Evolutionary conservation across 805 yeast genomes (phyloP).

Genomic region (Candida insectorum): DNA sequence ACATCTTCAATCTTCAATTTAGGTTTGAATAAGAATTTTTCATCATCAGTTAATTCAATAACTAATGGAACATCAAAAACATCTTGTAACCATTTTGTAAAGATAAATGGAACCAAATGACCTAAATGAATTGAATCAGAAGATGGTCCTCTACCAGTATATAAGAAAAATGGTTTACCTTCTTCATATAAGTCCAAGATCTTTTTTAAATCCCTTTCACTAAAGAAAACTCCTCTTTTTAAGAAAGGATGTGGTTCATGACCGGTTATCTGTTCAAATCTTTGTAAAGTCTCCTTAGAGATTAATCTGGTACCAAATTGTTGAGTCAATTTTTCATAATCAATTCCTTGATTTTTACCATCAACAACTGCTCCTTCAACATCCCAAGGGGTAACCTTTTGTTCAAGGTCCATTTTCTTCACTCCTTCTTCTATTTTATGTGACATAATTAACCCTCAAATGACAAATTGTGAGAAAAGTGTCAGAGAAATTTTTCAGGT

Average conservation of each 20-base stretch:
- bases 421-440: constrained; percentile 9
- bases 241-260: constrained; percentile 86
- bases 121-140: constrained; percentile 94
- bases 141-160: constrained; percentile 97
- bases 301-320: constrained; percentile 85
- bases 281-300: constrained; percentile 61
- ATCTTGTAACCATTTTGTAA: constrained; percentile 97
- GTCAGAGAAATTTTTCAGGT: no score
- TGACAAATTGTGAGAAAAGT: neutral
- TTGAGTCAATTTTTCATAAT: constrained; percentile 81
- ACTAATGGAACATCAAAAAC: constrained; percentile 96
- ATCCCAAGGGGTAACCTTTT: constrained; percentile 88
- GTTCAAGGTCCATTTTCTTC: constrained; percentile 21
- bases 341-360: constrained; percentile 86
- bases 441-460: no score
- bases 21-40: constrained; percentile 91
- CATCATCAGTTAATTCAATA: constrained; percentile 94
- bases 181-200: constrained; percentile 89
- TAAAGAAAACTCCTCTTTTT: constrained; percentile 87
- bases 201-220: constrained; percentile 76
- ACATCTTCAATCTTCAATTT: constrained; percentile 87
- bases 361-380: constrained; percentile 98
- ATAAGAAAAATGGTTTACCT: constrained; percentile 91
- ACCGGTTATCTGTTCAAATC: constrained; percentile 84
- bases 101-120: constrained; percentile 91